These are phyloP conservation scores for Phytomonas sp. DNA, from an alignment of 208 protist genomes.

Conservation along the genomic window DNA sequence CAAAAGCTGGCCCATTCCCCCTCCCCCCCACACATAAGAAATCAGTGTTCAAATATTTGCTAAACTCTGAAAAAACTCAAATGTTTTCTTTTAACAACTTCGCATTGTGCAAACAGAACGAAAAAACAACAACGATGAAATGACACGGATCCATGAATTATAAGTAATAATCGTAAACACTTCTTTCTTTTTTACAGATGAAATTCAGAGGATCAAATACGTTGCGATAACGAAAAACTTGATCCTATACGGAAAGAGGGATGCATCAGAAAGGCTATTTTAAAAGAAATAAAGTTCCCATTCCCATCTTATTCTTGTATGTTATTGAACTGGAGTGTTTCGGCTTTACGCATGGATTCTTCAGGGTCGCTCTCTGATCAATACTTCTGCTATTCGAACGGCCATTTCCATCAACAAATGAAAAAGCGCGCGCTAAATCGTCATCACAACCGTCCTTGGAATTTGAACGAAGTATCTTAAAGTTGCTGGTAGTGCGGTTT, in stretches of 20 bases:
- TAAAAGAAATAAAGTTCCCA: neutral
- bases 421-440: no score
- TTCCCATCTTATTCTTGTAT: no score
- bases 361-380: no score
- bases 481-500: no score
- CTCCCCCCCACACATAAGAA: neutral
- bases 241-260: neutral
- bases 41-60: neutral
- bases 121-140: neutral
- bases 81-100: neutral
- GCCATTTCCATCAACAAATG: no score
- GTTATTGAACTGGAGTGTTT: no score
- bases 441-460: no score
- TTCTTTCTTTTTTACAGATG: neutral
- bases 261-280: neutral
- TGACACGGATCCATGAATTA: neutral
- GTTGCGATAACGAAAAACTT: neutral
- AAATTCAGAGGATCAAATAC: neutral
- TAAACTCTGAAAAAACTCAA: neutral
- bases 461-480: no score
- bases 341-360: no score
- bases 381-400: no score
- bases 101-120: neutral
- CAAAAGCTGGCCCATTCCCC: no score
- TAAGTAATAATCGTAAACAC: neutral